Evolutionary conservation across 2,329 filamentous ascomycete species (phyloP).

Genomic region (Ophiostoma sp.): DNA sequence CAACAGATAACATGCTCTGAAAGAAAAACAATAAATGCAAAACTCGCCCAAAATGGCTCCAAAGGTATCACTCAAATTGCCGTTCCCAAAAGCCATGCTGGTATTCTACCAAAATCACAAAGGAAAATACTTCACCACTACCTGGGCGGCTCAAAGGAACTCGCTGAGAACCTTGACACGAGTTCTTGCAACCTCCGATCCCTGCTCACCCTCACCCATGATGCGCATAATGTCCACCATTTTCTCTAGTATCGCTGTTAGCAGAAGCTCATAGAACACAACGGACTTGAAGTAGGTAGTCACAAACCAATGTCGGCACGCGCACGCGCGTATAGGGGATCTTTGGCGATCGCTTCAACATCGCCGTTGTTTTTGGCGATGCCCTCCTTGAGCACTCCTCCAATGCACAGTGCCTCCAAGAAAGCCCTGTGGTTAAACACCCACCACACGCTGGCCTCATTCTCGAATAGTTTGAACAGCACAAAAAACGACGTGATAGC

Average conservation of each 20-base stretch:
- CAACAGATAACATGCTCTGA: too few species aligned
- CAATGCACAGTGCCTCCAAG: constrained; percentile 66
- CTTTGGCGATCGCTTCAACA: constrained; percentile 43
- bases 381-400: constrained; percentile 52
- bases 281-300: neutral
- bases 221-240: constrained; percentile 61
- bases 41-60: neutral
- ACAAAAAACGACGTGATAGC: constrained; percentile 71
- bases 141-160: constrained; percentile 36
- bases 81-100: too few species aligned
- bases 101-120: too few species aligned
- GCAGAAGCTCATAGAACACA: neutral
- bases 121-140: neutral
- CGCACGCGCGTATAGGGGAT: constrained; percentile 56
- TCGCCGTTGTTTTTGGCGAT: constrained; percentile 40
- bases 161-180: constrained; percentile 54
- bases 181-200: constrained; percentile 54
- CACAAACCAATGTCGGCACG: constrained; percentile 56
- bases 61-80: constrained; percentile 1
- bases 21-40: neutral
- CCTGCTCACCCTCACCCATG: constrained; percentile 51
- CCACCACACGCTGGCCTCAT: constrained; percentile 76
- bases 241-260: constrained; percentile 21
- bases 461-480: constrained; percentile 61
- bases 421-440: constrained; percentile 78